phyloP scores from a whole-genome alignment of 257 asterid species.

The Solanum pinnatisectum region DNA sequence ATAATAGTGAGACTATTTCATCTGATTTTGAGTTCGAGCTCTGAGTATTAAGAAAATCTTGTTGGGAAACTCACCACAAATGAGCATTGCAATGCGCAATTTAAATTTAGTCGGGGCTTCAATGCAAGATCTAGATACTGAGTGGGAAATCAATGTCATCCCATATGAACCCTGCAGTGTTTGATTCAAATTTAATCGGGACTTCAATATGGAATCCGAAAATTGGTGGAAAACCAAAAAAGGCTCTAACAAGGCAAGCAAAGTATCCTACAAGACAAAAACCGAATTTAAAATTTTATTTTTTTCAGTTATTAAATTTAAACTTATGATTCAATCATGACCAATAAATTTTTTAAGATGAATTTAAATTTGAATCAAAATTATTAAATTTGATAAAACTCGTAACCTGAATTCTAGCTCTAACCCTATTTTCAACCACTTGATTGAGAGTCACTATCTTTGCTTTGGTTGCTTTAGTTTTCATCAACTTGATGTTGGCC shows the following conservation, averaged over 20 bases:
- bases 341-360: accelerated
- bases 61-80: no score
- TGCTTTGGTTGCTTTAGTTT: not conserved
- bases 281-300: not conserved
- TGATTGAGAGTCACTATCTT: not conserved
- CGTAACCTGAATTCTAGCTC: not conserved
- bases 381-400: not conserved
- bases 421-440: not conserved
- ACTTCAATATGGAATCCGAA: not conserved
- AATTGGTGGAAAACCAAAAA: not conserved
- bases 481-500: not conserved
- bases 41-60: no score
- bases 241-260: not conserved
- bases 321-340: not conserved
- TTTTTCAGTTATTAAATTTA: not conserved
- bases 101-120: no score
- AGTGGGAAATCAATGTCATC: no score
- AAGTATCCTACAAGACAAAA: no score
- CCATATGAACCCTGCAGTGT: not conserved
- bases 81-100: no score
- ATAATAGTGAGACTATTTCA: not conserved
- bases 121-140: accelerated
- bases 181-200: no score
- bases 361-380: not conserved
- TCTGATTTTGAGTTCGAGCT: no score